A percentile compares a stretch with the other conserved stretches of the same genome.
Evolutionary conservation across 2,329 filamentous ascomycete genomes (phyloP).

Genomic region (Pyricularia grisea): DNA sequence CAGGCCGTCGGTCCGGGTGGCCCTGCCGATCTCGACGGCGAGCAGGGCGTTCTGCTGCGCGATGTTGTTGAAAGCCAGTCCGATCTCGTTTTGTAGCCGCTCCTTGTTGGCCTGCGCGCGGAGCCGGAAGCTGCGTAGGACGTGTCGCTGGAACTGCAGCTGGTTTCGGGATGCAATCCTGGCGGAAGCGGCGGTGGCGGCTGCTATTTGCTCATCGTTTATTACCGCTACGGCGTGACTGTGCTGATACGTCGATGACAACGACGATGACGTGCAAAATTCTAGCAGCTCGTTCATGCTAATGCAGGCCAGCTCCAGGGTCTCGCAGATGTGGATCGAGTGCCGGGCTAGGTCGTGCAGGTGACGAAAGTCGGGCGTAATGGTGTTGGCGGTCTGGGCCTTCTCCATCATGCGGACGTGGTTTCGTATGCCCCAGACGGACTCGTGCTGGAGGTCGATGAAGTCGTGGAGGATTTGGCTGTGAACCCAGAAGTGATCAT

Average conservation of each 20-base stretch:
- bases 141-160: constrained; percentile 22
- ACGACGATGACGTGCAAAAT: not conserved
- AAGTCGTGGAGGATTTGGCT: constrained; percentile 19
- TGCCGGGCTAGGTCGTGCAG: constrained; percentile 23
- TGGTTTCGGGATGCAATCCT: constrained; percentile 6
- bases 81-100: constrained; percentile 44
- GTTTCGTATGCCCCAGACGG: constrained; percentile 29
- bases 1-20: constrained; percentile 33
- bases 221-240: not conserved
- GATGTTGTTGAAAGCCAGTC: constrained; percentile 37
- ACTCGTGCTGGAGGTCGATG: constrained; percentile 19
- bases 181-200: not conserved
- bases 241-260: not conserved
- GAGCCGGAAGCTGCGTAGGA: constrained; percentile 22
- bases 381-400: not conserved
- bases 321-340: constrained; percentile 33
- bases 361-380: not conserved
- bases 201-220: too few species aligned
- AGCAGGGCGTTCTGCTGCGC: constrained; percentile 28
- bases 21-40: constrained; percentile 28
- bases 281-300: constrained; percentile 12
- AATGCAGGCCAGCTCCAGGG: constrained; percentile 21
- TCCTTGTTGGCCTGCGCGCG: constrained; percentile 29
- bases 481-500: constrained; percentile 28
- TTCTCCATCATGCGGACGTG: constrained; percentile 18